These are phyloP conservation scores for Larix sibirica DNA, from an alignment of 83 land plant species.

Conservation along the genomic window DNA sequence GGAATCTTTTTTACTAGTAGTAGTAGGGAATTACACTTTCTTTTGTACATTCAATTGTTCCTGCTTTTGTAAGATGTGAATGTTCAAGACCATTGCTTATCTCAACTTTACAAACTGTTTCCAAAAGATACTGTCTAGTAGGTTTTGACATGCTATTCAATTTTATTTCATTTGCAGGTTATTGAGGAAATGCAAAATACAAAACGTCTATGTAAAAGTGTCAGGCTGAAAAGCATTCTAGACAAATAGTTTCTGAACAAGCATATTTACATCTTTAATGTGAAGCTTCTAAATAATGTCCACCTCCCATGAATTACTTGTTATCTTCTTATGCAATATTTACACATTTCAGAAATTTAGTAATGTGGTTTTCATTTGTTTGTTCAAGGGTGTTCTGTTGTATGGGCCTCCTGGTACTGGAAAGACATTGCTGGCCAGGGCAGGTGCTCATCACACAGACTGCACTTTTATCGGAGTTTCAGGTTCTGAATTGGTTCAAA, in stretches of 20 bases:
- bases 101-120: too few species aligned
- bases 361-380: not conserved
- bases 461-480: constrained; percentile 97
- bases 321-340: not conserved
- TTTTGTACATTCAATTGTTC: not conserved
- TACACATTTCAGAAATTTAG: not conserved
- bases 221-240: not conserved
- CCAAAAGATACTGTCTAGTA: not conserved
- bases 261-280: not conserved
- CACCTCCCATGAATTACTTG: not conserved
- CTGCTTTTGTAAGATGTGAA: too few species aligned
- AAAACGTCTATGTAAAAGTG: not conserved
- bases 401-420: constrained; percentile 99
- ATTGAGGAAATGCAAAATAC: constrained; percentile 44
- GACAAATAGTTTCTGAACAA: not conserved
- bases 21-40: not conserved
- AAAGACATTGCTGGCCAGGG: constrained; percentile 92
- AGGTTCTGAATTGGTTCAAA: constrained; percentile 97
- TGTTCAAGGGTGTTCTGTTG: constrained; percentile 85
- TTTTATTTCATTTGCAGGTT: constrained; percentile 54
- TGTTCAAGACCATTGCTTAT: too few species aligned
- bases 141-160: not conserved
- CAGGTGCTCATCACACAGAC: constrained; percentile 98
- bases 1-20: too few species aligned
- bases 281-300: not conserved